Base-by-base conservation (phyloP, 495 filamentous ascomycete genomes). In the Aspergillus bridgeri region DNA sequence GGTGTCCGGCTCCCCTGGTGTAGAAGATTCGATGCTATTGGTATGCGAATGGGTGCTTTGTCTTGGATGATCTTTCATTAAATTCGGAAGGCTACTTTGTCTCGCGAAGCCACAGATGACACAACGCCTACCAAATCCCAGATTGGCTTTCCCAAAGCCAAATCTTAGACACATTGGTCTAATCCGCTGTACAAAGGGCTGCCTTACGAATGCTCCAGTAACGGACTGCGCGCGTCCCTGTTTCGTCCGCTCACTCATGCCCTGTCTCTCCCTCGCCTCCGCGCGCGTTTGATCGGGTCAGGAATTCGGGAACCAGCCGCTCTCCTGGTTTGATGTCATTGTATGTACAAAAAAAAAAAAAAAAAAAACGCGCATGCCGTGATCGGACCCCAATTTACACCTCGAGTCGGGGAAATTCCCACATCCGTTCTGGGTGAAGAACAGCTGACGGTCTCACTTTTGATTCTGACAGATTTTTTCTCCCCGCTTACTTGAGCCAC, bases 401-500 rank as follows among this genome's bases (percentile, higher is more conserved):
- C 22, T 54, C n/a, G 54, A 33, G 22, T 46, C 43, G 49, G 23
- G n/a, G n/a, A n/a, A 18, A 43, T 17, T 19, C 33, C 25, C 38
- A 33, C 49, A 53, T 58, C 49, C 17, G 19, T 45, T 46, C 49
- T 29, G 27, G 15, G 49, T 53, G 49, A 22, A 48, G n/a, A 52
- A 29, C 20, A 43, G 42, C 19, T 6, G 47, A 48, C 18, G 19
- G 9, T 48, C 17, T 29, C 38, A 15, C 29, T 53, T 18, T 15
- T 38, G 7, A 38, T 18, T 18, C 23, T 33, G 18, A 29, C 0
- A 11, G 18, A 6, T 43, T 50, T 22, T 47, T n/a, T 48, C 38
- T 23, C 38, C 33, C 21, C 24, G 21, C 33, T 59, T 56, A 61
- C 38, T 65, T 66, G 49, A 76, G 58, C 59, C 72, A 66, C 47